phyloP scores from a whole-genome alignment of 352 stramenopile species.

The Lagenidium giganteum region DNA sequence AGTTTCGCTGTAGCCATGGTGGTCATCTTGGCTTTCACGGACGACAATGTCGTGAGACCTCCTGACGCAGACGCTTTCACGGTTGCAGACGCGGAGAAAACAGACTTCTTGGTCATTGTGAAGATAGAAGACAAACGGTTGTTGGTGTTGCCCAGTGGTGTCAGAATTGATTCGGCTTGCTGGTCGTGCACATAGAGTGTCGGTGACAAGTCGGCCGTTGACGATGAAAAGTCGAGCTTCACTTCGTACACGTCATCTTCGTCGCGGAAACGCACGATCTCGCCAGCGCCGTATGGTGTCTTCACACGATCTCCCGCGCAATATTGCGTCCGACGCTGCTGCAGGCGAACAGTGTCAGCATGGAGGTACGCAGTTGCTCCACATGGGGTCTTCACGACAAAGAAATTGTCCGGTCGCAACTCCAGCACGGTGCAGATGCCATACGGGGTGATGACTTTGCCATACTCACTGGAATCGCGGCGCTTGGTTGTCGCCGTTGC shows the following conservation, averaged over 20 bases:
- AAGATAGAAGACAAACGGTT: conserved; percentile 69
- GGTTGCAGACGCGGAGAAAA: conserved; percentile 55
- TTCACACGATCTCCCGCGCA: conserved; percentile 39
- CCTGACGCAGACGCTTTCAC: conserved; percentile 60
- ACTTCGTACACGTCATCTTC: conserved; percentile 55
- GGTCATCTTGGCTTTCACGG: conserved; percentile 62
- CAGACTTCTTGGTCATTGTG: conserved; percentile 60
- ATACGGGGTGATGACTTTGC: conserved; percentile 45
- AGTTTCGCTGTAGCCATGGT: conserved; percentile 71
- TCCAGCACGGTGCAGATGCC: conserved; percentile 41
- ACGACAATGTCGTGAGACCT: conserved; percentile 49
- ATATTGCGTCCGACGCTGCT: conserved; percentile 49
- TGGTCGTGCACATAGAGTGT: conserved; percentile 43
- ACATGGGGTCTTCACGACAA: conserved; percentile 43
- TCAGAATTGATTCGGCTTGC: conserved; percentile 33
- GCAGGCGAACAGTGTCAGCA: conserved; percentile 35
- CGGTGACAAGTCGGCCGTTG: conserved; percentile 16
- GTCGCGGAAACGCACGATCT: conserved; percentile 42
- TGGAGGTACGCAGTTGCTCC: conserved; percentile 47
- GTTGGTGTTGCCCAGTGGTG: conserved; percentile 21
- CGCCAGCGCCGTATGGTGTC: conserved; percentile 43
- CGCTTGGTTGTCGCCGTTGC: too few species aligned
- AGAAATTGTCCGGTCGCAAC: conserved; percentile 47
- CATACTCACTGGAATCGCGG: conserved; percentile 18
- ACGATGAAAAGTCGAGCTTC: conserved; percentile 28